Conservation (phyloP, 2,329 filamentous ascomycete genomes). For the Nigrospora oryzae region DNA sequence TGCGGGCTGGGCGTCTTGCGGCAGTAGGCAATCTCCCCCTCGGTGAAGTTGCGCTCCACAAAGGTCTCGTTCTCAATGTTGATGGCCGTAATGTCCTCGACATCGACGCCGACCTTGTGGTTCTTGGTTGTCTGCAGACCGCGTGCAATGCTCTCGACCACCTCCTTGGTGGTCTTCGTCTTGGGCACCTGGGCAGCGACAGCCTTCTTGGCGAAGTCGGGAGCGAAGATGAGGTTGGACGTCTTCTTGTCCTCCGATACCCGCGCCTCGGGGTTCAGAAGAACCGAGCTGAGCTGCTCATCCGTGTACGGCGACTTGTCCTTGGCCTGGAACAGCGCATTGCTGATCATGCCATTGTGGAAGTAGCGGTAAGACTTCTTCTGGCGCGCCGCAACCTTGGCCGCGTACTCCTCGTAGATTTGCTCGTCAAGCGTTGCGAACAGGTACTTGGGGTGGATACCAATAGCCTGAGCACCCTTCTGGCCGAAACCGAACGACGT, state of each 20-base stretch:
- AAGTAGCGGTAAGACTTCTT: slow-evolving; percentile 99
- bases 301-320: slow-evolving; percentile 82
- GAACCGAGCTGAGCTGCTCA: slow-evolving; percentile 75
- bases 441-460: slow-evolving; percentile 89
- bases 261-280: slow-evolving; percentile 89
- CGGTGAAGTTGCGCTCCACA: slow-evolving; percentile 88
- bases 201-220: slow-evolving; percentile 58
- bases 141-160: slow-evolving; percentile 70
- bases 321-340: slow-evolving; percentile 96
- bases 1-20: slow-evolving; percentile 68
- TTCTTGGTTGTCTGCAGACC: slow-evolving; percentile 38
- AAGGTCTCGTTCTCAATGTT: slow-evolving; percentile 95
- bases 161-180: slow-evolving; percentile 58
- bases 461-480: slow-evolving; percentile 95
- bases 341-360: slow-evolving; percentile 97
- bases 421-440: slow-evolving; percentile 87
- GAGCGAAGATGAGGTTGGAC: slow-evolving; percentile 64
- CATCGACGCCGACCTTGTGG: slow-evolving; percentile 86
- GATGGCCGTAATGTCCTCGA: slow-evolving; percentile 79
- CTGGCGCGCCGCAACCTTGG: slow-evolving; percentile 85
- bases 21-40: slow-evolving; percentile 79
- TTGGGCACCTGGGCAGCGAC: slow-evolving; percentile 37
- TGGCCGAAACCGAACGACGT: slow-evolving; percentile 99
- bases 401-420: slow-evolving; percentile 73
- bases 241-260: slow-evolving; percentile 83